phyloP scores from a whole-genome alignment of 2,329 filamentous ascomycete genomes.

The Lecanicillium sp. region DNA sequence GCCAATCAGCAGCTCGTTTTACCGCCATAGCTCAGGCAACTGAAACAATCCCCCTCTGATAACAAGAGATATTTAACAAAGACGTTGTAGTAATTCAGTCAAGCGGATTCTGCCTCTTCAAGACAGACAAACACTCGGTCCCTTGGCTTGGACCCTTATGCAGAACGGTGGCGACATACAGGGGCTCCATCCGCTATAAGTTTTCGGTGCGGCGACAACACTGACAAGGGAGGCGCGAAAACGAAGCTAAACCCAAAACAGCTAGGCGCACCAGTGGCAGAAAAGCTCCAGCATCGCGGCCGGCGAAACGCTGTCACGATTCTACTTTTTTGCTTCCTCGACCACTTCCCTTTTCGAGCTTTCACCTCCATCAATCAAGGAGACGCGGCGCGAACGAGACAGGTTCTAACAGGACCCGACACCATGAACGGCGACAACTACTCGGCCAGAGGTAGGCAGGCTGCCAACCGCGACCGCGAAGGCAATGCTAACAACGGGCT shows the following conservation, averaged over 20 bases:
- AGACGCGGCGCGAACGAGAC: slow-evolving; percentile 13
- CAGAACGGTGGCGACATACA: background rate
- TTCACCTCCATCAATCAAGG: slow-evolving; percentile 17
- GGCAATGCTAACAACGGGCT: slow-evolving; percentile 19
- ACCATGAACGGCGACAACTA: slow-evolving; percentile 84
- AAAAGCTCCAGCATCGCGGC: slow-evolving; percentile 17
- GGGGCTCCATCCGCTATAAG: background rate
- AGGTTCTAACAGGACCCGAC: slow-evolving; percentile 14
- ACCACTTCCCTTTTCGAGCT: slow-evolving; percentile 10
- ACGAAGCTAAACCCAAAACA: slow-evolving; percentile 8
- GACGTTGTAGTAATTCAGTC: too few relatives aligned
- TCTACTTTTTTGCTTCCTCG: slow-evolving; percentile 12
- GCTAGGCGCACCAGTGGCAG: slow-evolving; percentile 7
- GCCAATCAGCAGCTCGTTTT: slow-evolving; percentile 67
- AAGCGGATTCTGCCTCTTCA: too few relatives aligned
- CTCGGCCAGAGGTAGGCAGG: slow-evolving; percentile 63
- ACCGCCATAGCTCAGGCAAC: slow-evolving; percentile 26
- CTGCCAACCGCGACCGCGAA: slow-evolving; percentile 14
- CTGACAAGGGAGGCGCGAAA: background rate
- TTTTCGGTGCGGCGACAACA: background rate
- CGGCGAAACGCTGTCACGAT: slow-evolving; percentile 1
- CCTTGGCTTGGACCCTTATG: too few relatives aligned
- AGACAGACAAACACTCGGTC: too few relatives aligned
- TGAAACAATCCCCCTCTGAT: too few relatives aligned
- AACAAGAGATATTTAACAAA: too few relatives aligned